Base-by-base conservation (phyloP, 345 rosid species). In the Theobroma cacao region DNA sequence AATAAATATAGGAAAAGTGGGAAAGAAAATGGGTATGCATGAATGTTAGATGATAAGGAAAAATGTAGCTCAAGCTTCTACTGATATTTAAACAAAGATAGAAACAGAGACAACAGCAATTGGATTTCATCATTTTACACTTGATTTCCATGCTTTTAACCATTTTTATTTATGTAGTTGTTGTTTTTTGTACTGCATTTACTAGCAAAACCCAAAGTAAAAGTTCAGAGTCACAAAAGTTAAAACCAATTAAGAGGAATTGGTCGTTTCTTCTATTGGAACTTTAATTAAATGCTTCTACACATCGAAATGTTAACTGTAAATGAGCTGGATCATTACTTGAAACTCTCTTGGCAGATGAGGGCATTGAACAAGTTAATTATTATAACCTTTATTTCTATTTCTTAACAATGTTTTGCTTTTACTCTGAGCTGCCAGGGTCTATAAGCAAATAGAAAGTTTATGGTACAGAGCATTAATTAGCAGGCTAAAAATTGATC, bases 311-410 rank as follows among this genome's bases (percentile, higher is more conserved):
- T 34, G 45, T 22, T n/a, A n/a, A 22, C 71, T n/a, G 71, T 65
- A 65, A 65, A 65, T 65, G 71, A 65, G 71, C 71, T 38, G 71
- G 71, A 65, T n/a, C 71, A 31, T 31, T 62, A 33, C 71, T 65
- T 65, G 28, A 38, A 65, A 36, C 38, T 38, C 15, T 12, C 18
- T 65, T 1, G 18, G 50, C 50, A 65, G 71, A 65, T 65, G 71
- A 38, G 31, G 47, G 30, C 71, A 65, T 65, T 38, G 71, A 65
- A n/a, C 71, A n/a, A 65, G 7, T 38, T 65, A n/a, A 65, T 65
- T 65, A 65, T 18, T 65, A 38, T 34, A 64, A 34, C 26, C 18
- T 10, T 7, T 65, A 20, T n/a, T n/a, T 65, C 10, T n/a, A 10
- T 65, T 20, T 65, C 30, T 38, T 20, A 36, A 28, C 30, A 15